Evolutionary conservation across 169 alveolate species (phyloP), one percentile per base, ranked within the genome.

Genomic region (Cryptosporidium ryanae): DNA sequence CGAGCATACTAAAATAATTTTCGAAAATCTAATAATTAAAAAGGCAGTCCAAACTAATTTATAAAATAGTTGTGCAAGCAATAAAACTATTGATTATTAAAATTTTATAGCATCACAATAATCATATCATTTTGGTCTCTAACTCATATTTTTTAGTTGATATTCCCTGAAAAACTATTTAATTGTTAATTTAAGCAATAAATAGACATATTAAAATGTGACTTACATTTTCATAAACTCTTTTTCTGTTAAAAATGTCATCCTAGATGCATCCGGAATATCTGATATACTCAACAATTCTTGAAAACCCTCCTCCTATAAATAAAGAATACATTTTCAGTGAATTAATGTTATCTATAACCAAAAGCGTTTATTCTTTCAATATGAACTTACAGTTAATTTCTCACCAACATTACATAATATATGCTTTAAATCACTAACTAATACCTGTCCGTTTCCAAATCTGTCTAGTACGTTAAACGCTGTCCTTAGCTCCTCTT

Each of bases 201-300:
- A 12, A 5, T n/a, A 1, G 27, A 61, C 46, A 61, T n/a, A 61
- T 61, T n/a, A 8, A 10, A 49, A 0, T 23, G 1, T 29, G n/a
- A 68, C 83, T 48, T 50, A 68, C 83, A 68, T 68, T 68, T 68
- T 68, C 83, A 68, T 8, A 68, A 68, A 68, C 38, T 68, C 83
- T 3, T 50, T 50, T 27, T 68, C 66, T 27, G 65, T 68, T 34
- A 68, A 68, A 68, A 52, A 68, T 25, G 83, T 68, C 46, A 68
- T 31, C 15, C 83, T 50, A 49, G 32, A 23, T 27, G 83, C 83
- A 54, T 68, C 83, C 10, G 83, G 83, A 13, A 68, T 55, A 21
- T 68, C 66, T 8, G 83, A 68, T 18, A 68, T 68, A 27, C 54
- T 50, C 43, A 68, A 68, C 6, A 68, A 61, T 21, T 68, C 83